Percentiles rank a stretch among this genome's conserved stretches.
Conservation (phyloP, 345 rosid species). For the Citrus hindsii region DNA sequence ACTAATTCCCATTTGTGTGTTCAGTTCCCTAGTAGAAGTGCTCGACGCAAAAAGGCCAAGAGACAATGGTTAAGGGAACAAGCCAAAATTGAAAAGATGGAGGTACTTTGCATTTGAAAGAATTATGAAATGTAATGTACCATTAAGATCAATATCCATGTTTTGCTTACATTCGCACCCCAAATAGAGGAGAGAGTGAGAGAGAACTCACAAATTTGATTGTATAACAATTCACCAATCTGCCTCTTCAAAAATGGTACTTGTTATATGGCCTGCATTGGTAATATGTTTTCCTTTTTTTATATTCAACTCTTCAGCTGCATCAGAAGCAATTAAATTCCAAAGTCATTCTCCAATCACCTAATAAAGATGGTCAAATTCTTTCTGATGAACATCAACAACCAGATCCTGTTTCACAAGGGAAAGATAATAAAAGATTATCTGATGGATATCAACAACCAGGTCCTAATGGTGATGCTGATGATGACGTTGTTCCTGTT, state of each 20-base stretch:
- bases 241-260: neutral
- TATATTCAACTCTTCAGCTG: conserved; percentile 34
- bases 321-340: conserved; percentile 31
- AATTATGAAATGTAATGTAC: neutral
- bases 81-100: conserved; percentile 51
- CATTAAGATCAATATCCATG: conserved; percentile 14
- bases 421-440: conserved; percentile 26
- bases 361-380: conserved; percentile 28
- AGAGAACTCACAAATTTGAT: neutral
- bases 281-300: conserved; percentile 2
- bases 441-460: conserved; percentile 29
- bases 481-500: conserved; percentile 60
- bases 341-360: conserved; percentile 34
- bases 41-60: conserved; percentile 88
- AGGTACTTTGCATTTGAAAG: conserved; percentile 38
- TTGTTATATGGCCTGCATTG: conserved; percentile 3
- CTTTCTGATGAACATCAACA: conserved; percentile 28
- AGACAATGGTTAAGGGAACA: conserved; percentile 73
- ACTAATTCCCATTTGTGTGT: conserved; percentile 16
- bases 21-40: conserved; percentile 84
- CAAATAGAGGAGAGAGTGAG: neutral
- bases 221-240: neutral
- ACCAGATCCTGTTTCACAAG: conserved; percentile 20
- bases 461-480: conserved; percentile 29
- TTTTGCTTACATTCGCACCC: neutral